phyloP scores from a whole-genome alignment of 75 land plant genomes.

The Larix kaempferi region DNA sequence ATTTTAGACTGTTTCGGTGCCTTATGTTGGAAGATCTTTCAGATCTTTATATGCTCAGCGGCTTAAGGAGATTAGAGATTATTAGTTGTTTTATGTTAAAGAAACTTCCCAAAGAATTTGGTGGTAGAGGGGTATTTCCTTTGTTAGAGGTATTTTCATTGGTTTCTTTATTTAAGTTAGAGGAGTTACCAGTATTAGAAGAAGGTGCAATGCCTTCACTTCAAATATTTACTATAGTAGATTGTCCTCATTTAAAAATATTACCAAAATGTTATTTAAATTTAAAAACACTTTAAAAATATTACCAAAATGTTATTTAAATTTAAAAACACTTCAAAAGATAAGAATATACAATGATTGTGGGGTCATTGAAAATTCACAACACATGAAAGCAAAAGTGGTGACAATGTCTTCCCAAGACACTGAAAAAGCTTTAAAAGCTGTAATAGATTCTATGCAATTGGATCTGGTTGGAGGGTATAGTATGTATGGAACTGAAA shows the following conservation, averaged over 20 bases:
- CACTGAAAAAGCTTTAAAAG: not conserved
- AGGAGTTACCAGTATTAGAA: slow-evolving; percentile 7
- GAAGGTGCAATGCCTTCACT: slow-evolving; percentile 1
- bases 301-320: not conserved
- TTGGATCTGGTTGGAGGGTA: no score
- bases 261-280: not conserved
- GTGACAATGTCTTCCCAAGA: not conserved
- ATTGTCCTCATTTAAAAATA: not conserved
- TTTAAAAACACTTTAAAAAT: not conserved
- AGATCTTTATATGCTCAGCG: not conserved
- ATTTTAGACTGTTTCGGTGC: not conserved
- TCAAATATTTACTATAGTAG: not conserved
- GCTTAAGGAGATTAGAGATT: not conserved
- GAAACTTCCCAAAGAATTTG: not conserved
- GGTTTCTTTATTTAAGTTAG: not conserved
- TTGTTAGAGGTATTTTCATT: not conserved
- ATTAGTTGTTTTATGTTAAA: not conserved
- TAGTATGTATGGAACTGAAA: no score
- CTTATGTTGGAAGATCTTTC: not conserved
- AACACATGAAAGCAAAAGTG: not conserved
- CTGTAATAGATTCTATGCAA: no score
- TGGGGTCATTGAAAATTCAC: not conserved
- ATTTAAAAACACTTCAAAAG: not conserved
- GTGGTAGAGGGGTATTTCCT: not conserved
- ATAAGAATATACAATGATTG: not conserved